phyloP scores from a whole-genome alignment of 805 yeast genomes.

The Yarrowia porcina region DNA sequence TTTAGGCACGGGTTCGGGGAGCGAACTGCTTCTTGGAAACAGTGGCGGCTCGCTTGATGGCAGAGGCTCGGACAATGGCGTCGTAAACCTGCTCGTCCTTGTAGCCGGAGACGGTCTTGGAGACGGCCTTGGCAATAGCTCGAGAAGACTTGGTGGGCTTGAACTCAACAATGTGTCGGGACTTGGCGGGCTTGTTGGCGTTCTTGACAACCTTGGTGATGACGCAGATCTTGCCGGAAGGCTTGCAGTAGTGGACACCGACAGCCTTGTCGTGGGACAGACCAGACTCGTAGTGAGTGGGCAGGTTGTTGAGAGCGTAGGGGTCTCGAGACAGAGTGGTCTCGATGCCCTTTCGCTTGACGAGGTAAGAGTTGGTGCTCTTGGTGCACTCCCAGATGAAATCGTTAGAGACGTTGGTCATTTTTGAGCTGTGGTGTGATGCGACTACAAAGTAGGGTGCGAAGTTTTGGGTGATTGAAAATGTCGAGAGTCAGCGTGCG shows the following conservation, averaged over 20 bases:
- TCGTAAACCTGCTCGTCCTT: constrained; percentile 48
- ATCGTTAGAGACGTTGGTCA: constrained; percentile 38
- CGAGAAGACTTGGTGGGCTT: constrained; percentile 45
- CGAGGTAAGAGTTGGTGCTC: constrained; percentile 47
- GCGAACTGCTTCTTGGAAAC: constrained; percentile 41
- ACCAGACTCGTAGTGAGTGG: constrained; percentile 50
- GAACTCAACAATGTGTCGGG: constrained; percentile 42
- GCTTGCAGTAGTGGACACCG: constrained; percentile 42
- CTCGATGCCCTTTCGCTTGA: constrained; percentile 45
- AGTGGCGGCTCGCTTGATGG: constrained; percentile 42
- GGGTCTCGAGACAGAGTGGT: constrained; percentile 49
- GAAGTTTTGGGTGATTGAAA: constrained; percentile 21
- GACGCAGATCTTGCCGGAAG: constrained; percentile 43
- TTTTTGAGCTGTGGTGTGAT: constrained; percentile 22
- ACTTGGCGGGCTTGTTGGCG: constrained; percentile 49
- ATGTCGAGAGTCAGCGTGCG: constrained; percentile 4
- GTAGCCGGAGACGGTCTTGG: constrained; percentile 48
- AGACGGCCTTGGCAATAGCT: constrained; percentile 46
- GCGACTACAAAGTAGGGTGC: constrained; percentile 20
- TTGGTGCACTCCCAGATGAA: constrained; percentile 53
- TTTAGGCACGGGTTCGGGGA: constrained; percentile 30
- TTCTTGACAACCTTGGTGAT: constrained; percentile 46
- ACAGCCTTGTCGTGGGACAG: constrained; percentile 50
- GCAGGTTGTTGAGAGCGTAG: constrained; percentile 46
- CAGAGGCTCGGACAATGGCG: constrained; percentile 50